These are phyloP conservation scores for Coriolopsis trogii DNA, from an alignment of 1,284 basidiomycete species.

Conservation along the genomic window DNA sequence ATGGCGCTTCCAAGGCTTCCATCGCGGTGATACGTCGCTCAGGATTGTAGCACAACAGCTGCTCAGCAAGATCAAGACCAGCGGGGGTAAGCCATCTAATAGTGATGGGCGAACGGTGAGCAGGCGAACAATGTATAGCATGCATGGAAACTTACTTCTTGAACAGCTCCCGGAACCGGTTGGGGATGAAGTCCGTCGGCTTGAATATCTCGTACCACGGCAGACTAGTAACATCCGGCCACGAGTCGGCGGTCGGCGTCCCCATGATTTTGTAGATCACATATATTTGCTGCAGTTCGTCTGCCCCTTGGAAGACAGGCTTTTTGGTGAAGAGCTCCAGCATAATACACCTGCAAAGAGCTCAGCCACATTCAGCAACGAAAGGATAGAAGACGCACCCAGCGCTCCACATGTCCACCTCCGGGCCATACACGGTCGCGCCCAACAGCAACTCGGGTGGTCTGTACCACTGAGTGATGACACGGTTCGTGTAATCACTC, in stretches of 20 bases:
- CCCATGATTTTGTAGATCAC: constrained; percentile 91
- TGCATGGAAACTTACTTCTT: constrained; percentile 54
- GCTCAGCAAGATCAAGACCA: constrained; percentile 84
- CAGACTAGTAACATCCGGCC: constrained; percentile 82
- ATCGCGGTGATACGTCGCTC: constrained; percentile 73
- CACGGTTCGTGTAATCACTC: constrained; percentile 97
- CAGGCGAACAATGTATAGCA: neutral
- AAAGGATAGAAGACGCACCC: constrained; percentile 61
- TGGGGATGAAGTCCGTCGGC: constrained; percentile 73
- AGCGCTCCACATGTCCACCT: constrained; percentile 99
- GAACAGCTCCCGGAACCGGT: constrained; percentile 79
- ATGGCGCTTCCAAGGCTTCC: constrained; percentile 80
- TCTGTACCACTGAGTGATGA: constrained; percentile 99
- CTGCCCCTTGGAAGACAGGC: constrained; percentile 94
- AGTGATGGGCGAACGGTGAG: constrained; percentile 1
- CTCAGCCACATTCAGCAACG: neutral
- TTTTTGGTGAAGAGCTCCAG: constrained; percentile 95
- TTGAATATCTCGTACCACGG: constrained; percentile 99
- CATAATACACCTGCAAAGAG: constrained; percentile 86
- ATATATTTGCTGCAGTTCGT: constrained; percentile 97
- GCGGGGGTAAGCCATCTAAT: constrained; percentile 80
- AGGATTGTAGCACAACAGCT: constrained; percentile 86
- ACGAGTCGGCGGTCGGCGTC: constrained; percentile 81
- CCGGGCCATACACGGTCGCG: constrained; percentile 94
- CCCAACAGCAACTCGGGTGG: constrained; percentile 96